Base-by-base conservation (phyloP, 805 yeast genomes). In the Nakazawaea peltata region DNA sequence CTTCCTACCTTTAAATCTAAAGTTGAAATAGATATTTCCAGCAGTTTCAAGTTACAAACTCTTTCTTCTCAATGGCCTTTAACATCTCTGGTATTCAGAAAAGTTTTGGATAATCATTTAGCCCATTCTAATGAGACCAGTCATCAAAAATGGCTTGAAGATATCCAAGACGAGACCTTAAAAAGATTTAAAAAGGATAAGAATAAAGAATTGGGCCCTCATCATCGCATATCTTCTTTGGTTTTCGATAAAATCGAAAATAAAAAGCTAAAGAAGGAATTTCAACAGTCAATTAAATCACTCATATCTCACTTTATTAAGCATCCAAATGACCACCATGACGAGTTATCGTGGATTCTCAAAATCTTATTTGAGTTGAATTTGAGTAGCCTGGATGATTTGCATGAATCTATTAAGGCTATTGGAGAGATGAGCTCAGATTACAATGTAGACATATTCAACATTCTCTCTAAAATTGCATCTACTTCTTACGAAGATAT, bases 1-100 rank as follows among this genome's bases (percentile, higher is more conserved):
- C 60, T 67, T 8, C 82, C 84, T 5, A 69, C 81, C 0, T 71
- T 64, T 47, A 71, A 59, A 44, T 68, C 84, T 0, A 44, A 47
- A 1, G 43, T 79, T 10, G 88, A 80, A 49, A 49, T 56, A 1
- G 60, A 71, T 29, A 44, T 62, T 21, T 32, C 45, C 1, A 31
- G 34, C 0, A 34, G 63, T 3, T 41, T 51, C 5, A 33, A 32
- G 4, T 18, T 57, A 5, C 36, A 56, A 5, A 33, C 39, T 1
- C n/a, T 42, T 2, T 41, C 43, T 0, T 43, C 47, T 11, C 10
- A 38, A 2, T 12, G 17, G 18, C 22, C 17, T n/a, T n/a, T 19
- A 14, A 15, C 13, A 6, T 7, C 25, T 5, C 5, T 23, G 9
- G 49, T 73, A 4, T 57, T 65, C 30, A 48, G 58, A 28, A 44